phyloP scores from a whole-genome alignment of 257 asterid genomes.

The Apocynum venetum region DNA sequence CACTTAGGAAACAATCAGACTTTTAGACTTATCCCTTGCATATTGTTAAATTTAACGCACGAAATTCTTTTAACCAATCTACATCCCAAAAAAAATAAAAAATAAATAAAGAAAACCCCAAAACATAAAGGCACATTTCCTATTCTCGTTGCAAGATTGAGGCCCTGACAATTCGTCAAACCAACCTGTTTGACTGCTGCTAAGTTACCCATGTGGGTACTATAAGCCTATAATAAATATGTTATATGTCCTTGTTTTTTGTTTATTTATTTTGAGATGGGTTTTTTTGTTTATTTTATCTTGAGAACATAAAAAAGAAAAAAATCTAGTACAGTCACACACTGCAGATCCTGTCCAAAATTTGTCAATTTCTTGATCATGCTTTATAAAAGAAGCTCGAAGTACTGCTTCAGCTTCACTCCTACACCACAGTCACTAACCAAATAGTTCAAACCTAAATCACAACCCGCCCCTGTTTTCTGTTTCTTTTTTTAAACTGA shows the following conservation, averaged over 20 bases:
- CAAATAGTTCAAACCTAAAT: background rate
- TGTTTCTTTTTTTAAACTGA: background rate
- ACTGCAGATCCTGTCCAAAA: background rate
- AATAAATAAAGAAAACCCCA: background rate
- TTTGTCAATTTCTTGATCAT: background rate
- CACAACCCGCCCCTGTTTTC: background rate
- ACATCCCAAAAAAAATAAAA: background rate
- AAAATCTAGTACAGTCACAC: background rate
- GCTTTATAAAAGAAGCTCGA: conserved; percentile 9
- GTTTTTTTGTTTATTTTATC: background rate
- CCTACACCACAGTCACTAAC: background rate
- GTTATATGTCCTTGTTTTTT: background rate
- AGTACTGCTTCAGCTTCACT: background rate
- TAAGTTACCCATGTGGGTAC: background rate
- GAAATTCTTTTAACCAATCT: too few species aligned
- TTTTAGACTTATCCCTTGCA: background rate
- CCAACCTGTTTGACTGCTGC: background rate
- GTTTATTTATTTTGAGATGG: background rate
- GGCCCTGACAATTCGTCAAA: background rate
- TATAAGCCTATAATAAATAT: background rate
- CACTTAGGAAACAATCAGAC: background rate
- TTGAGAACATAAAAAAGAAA: background rate
- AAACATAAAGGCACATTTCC: background rate
- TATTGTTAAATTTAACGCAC: background rate
- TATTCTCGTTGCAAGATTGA: background rate